Base-by-base conservation (phyloP, 495 filamentous ascomycete species). In the Penicillium goetzii region DNA sequence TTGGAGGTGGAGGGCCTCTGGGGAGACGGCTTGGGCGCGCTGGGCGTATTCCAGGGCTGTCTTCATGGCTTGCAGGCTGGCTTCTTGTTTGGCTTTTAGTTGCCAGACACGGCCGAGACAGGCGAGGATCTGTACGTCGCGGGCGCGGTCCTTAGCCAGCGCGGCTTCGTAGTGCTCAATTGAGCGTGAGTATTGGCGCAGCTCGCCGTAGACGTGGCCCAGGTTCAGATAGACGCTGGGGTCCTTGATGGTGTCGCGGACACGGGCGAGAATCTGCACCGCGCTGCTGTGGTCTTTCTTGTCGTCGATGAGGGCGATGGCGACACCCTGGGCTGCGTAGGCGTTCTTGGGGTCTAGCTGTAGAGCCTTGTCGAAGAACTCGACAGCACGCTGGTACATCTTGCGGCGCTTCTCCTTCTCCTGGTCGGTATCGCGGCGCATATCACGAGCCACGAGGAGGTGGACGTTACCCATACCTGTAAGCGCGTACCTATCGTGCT, bases 351-450 rank as follows among this genome's bases (percentile, higher is more conserved):
- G 86, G 69, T 99, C 95, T 3, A 98, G 79, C 70, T 95, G 92
- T 17, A 99, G 79, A 26, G 92, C 94, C 78, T 99, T 99, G 73
- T 98, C 96, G 72, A 97, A 99, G 80, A 98, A 98, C 72, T 97
- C 96, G 12, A 98, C 93, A 2, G 95, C 94, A 60, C 90, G 91
- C 72, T 88, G 85, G 73, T 97, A 99, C 65, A 85, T 88, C 67
- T 89, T 90, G 45, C 88, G 88, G 45, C 94, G 88, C 77, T 96
- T 96, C 62, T 95, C 90, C 76, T 90, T 95, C 57, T 99, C 94
- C 59, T 84, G 78, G 17, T 98, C 95, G 3, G 90, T 90, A 41
- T 95, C 90, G 54, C 93, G 84, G 50, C 90, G 89, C 93, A 98
- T 97, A 74, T 99, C 95, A 45, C 95, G 88, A 2, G 95, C 95